Evolutionary conservation across 1,139 yeast species (phyloP), one percentile per base, ranked within the genome.

Genomic region (Scheffersomyces stambukii): DNA sequence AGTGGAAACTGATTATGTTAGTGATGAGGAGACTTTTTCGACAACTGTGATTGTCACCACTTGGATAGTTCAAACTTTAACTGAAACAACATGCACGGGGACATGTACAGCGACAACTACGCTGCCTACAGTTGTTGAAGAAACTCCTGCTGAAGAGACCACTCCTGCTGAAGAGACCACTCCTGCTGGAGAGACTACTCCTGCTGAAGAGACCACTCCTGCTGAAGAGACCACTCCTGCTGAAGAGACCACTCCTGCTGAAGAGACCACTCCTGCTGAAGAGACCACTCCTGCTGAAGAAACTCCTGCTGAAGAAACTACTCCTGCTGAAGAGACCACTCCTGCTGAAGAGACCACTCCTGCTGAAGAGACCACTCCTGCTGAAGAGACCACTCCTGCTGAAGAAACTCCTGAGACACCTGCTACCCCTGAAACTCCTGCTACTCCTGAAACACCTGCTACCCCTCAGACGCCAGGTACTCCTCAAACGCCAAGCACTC

Each of bases 371-470:
- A 17, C 27, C 13, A 9, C 18, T 12, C 21, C 27, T 5, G 17
- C 25, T 23, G 13, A 13, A 11, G 16, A 17, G 10, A 7, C 18
- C 3, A 13, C n/a, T 19, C 16, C 28, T 12, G 12, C 19, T 13
- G 16, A 21, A 10, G 19, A 19, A 9, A 50, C 63, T 39, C 57
- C 60, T 35, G 66, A 76, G 46, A 54, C 68, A 53, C 68, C 75
- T 32, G 58, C 67, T 25, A 67, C 76, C 52, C 38, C 49, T 19
- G 50, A 54, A 45, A 26, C 54, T 47, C 36, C 60, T 64, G 43
- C 41, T 50, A 21, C 27, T 19, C 12, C 22, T 10, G 38, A 45
- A 12, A 46, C 44, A 18, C 17, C 10, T 14, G 25, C 13, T 15
- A 16, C 24, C 11, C 22, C 28, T 23, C 28, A 17, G 13, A 19